Percentiles rank a stretch among this genome's conserved stretches.
These are phyloP conservation scores for Colletotrichum ledebouriae DNA, from an alignment of 2,329 filamentous ascomycete genomes.

Conservation along the genomic window DNA sequence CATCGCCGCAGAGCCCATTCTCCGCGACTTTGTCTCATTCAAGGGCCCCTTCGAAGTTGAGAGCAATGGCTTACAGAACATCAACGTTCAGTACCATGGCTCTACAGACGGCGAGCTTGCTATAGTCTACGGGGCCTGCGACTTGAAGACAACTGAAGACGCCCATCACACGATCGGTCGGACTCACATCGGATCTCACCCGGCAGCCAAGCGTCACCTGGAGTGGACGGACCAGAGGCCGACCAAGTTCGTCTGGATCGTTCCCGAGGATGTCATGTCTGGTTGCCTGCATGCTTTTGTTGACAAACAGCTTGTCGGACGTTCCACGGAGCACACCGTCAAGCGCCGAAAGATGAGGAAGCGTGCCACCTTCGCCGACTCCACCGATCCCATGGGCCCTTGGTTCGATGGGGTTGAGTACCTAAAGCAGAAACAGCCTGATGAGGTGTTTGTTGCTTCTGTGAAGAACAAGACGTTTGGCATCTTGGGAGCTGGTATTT, in stretches of 20 bases:
- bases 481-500: slow-evolving; percentile 57
- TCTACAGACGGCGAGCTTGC: slow-evolving; percentile 44
- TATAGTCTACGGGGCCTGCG: slow-evolving; percentile 44
- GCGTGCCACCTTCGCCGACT: slow-evolving; percentile 40
- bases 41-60: slow-evolving; percentile 39
- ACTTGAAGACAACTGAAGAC: slow-evolving; percentile 4
- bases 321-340: slow-evolving; percentile 42
- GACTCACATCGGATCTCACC: slow-evolving; percentile 45
- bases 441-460: slow-evolving; percentile 43
- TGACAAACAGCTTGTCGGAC: slow-evolving; percentile 42
- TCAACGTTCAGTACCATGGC: slow-evolving; percentile 44
- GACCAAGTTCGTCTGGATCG: slow-evolving; percentile 45
- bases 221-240: slow-evolving; percentile 42
- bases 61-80: slow-evolving; percentile 43
- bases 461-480: slow-evolving; percentile 47
- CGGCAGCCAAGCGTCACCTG: slow-evolving; percentile 43
- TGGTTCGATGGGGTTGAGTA: slow-evolving; percentile 48
- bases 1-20: slow-evolving; percentile 19
- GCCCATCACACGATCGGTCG: slow-evolving; percentile 43
- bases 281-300: slow-evolving; percentile 46
- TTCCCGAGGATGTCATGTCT: slow-evolving; percentile 5
- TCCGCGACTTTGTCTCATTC: slow-evolving; percentile 22
- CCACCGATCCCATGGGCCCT: slow-evolving; percentile 41
- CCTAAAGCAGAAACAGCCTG: slow-evolving; percentile 46
- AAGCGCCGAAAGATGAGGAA: slow-evolving; percentile 35